Evolutionary conservation across 768 basidiomycete genomes (phyloP), one percentile per base, ranked within the genome.

Genomic region (Rhizopogon vinicolor): DNA sequence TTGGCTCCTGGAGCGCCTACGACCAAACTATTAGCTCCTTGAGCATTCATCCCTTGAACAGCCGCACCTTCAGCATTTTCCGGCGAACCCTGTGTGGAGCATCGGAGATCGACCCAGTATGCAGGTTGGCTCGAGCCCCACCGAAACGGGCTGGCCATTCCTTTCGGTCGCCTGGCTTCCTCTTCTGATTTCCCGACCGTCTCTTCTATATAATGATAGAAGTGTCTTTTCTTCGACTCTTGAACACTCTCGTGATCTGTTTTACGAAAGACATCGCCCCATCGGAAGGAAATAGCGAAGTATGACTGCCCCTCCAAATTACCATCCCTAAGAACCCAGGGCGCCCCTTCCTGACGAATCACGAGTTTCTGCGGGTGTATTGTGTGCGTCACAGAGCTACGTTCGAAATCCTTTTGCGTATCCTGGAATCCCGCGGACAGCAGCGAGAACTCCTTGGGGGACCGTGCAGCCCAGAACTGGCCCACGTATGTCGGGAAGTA

Each of bases 21-120:
- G 25, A 25, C 31, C 31, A 7, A 33, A 33, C 8, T 10, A 33
- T 33, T 10, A 10, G 31, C 31, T 33, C 6, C 8, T 10, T 10
- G 8, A 9, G 8, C 31, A 33, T 33, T 9, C 8, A 7, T 10
- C 9, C 10, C 31, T 33, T 33, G 31, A 33, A 33, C 31, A 33
- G 2, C 31, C 42, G 6, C 42, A 9, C 22, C 42, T 43, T 16
- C 55, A 14, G 59, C 56, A 44, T 48, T 54, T 18, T 59, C 58
- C n/a, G 50, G 52, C 3, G 41, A 12, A 13, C 33, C 44, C 22
- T 58, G 9, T 3, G 50, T 53, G 19, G 56, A 12, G 41, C 60
- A 61, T 22, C 61, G 60, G 48, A 61, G 13, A 44, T 62, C 60
- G 16, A 58, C 52, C 60, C 62, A 62, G 41, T 62, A 62, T n/a